Evolutionary conservation across 2,329 filamentous ascomycete species (phyloP), one percentile per base, ranked within the genome.

Genomic region (Camptophora hylomeconis): DNA sequence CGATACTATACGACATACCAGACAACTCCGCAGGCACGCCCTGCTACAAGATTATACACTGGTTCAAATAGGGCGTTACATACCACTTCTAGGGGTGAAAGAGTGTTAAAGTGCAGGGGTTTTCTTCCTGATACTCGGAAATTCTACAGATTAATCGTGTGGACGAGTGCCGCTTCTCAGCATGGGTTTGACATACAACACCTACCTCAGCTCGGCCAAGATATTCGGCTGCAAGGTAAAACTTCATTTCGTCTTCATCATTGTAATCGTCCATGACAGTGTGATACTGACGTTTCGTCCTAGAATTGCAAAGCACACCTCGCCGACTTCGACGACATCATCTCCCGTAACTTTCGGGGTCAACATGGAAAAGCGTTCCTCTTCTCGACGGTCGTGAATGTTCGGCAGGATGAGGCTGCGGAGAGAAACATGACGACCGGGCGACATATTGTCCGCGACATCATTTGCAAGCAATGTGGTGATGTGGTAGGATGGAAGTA

Each of bases 341-440:
- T 95, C 41, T 93, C 83, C 50, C 54, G 95, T 84, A 94, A 92
- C 61, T 98, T 98, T 64, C 83, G 89, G 38, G 89, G 89, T 48
- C 87, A 95, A 56, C 87, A 95, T 56, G 89, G 89, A 52, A 95
- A 95, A 61, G 89, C 89, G 32, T 98, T 86, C 59, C 77, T 98
- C 42, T 95, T 98, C 67, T 80, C 87, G 58, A 74, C 56, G 39
- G 89, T 98, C 31, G 89, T 98, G 56, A 98, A 98, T 58, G 70
- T 92, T 52, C 78, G 75, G 41, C 66, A 75, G 24, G 53, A 79
- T 44, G 80, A 92, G 37, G 72, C 87, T n/a, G 77, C 71, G 51
- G 89, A 98, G 61, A 82, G 89, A 42, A 92, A 80, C 61, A 98
- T 98, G 89, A 98, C 89, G 9, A 98, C 89, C 1, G 89, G 89